Evolutionary conservation across 495 filamentous ascomycete genomes (phyloP), one percentile per base, ranked within the genome.

Genomic region (Penicillium desertorum): DNA sequence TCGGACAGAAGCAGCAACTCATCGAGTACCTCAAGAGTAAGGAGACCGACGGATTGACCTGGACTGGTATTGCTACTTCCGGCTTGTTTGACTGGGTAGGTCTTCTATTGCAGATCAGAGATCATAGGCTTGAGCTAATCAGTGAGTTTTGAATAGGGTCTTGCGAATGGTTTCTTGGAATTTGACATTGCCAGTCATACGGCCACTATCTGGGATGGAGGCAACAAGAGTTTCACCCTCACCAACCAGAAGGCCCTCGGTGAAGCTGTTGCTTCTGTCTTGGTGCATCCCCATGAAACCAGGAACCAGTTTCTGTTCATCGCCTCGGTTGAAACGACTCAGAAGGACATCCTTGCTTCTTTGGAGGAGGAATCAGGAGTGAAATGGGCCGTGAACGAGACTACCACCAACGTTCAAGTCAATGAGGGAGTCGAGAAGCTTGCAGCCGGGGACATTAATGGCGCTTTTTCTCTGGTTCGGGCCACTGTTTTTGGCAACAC

Each of bases 31-130:
- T 84, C 25, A 66, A 74, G 61, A 62, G 51, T 11, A 79, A 77
- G 54, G 70, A 80, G 54, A 50, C 54, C 5, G 60, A 69, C 3
- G 62, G 65, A 2, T 63, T 85, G 37, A 71, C 62, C 44, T 84
- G 81, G 82, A 82, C 74, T 14, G 73, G 65, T 20, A 58, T 85
- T 37, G 71, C 77, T 4, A 73, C 74, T 20, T 78, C 79, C 3
- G 69, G 71, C 12, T 74, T 84, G 61, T 77, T 85, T 52, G 81
- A 83, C 62, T 79, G 77, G 78, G 73, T 74, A 64, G 45, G 61
- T 62, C 22, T 41, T 22, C 12, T 16, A 8, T 43, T 29, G 14
- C 34, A 1, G 3, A 22, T 36, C 16, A 2, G 5, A n/a, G 54
- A 42, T 42, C 41, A 34, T 12, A 1, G 23, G 19, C 19, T 12